A percentile compares a stretch with the other conserved stretches of the same genome.
Conservation (phyloP, 306 rosid species). For the Quercus cerris region DNA sequence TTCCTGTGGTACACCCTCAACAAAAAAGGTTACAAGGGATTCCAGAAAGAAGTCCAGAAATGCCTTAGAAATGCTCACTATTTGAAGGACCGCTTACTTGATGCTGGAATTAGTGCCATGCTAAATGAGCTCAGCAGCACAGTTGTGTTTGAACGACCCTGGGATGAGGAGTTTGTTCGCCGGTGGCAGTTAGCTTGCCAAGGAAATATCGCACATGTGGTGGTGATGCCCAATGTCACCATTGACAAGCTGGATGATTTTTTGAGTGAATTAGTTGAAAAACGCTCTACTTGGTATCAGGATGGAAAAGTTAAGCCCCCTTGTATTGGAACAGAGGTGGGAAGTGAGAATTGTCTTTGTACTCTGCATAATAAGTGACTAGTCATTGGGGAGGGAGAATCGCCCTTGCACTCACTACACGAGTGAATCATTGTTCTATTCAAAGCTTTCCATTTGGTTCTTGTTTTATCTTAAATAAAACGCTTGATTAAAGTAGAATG, state of each 20-base stretch:
- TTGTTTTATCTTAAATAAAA: conserved; percentile 3
- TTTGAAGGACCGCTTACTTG: conserved; percentile 37
- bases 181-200: conserved; percentile 66
- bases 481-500: not conserved
- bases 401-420: not conserved
- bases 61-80: conserved; percentile 65
- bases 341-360: conserved; percentile 48
- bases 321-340: conserved; percentile 48
- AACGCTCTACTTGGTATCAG: conserved; percentile 36
- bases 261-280: conserved; percentile 34
- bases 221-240: conserved; percentile 57
- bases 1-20: conserved; percentile 69
- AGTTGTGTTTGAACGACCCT: conserved; percentile 63
- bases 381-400: not conserved
- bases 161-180: conserved; percentile 44
- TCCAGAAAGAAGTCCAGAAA: conserved; percentile 61
- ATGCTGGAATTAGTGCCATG: conserved; percentile 59
- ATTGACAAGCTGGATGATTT: conserved; percentile 49
- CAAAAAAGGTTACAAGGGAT: conserved; percentile 54
- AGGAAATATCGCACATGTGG: conserved; percentile 62
- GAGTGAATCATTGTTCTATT: not conserved
- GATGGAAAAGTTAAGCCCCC: conserved; percentile 26
- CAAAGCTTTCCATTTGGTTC: not conserved
- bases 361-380: conserved; percentile 32
- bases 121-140: conserved; percentile 59